Conservation (phyloP, 2,329 filamentous ascomycete species). For the Talaromyces verruculosus region DNA sequence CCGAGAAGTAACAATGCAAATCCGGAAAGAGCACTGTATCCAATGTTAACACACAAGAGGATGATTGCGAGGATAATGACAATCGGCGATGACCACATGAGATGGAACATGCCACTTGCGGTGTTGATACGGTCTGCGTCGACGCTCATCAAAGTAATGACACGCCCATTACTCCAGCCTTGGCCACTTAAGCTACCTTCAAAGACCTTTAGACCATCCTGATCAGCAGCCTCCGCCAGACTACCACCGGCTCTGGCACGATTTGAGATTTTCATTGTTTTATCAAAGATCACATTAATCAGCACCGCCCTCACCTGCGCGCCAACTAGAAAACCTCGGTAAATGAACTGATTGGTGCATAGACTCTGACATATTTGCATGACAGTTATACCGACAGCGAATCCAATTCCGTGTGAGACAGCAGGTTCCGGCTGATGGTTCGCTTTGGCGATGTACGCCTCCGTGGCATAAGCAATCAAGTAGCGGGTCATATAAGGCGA, state of each 20-base stretch:
- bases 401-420: conserved; percentile 73
- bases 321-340: conserved; percentile 86
- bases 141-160: conserved; percentile 91
- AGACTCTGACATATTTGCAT: conserved; percentile 86
- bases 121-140: conserved; percentile 92
- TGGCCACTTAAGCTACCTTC: conserved; percentile 52
- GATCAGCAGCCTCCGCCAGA: conserved; percentile 44
- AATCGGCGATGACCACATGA: conserved; percentile 82
- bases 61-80: conserved; percentile 71
- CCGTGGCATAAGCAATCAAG: conserved; percentile 78
- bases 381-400: conserved; percentile 77
- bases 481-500: conserved; percentile 83
- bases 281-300: conserved; percentile 86
- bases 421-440: conserved; percentile 57
- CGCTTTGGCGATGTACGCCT: conserved; percentile 69
- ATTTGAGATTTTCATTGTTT: conserved; percentile 84
- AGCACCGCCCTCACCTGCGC: conserved; percentile 78
- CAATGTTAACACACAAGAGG: conserved; percentile 80
- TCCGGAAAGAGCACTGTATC: conserved; percentile 84
- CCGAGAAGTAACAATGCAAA: conserved; percentile 78
- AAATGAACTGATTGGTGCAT: conserved; percentile 87
- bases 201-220: conserved; percentile 34
- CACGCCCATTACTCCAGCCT: conserved; percentile 89
- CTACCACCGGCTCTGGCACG: conserved; percentile 81
- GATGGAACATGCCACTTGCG: conserved; percentile 83